Percentiles rank a stretch among this genome's conserved stretches.
phyloP scores from a whole-genome alignment of 306 rosid species.

The Datisca glomerata region DNA sequence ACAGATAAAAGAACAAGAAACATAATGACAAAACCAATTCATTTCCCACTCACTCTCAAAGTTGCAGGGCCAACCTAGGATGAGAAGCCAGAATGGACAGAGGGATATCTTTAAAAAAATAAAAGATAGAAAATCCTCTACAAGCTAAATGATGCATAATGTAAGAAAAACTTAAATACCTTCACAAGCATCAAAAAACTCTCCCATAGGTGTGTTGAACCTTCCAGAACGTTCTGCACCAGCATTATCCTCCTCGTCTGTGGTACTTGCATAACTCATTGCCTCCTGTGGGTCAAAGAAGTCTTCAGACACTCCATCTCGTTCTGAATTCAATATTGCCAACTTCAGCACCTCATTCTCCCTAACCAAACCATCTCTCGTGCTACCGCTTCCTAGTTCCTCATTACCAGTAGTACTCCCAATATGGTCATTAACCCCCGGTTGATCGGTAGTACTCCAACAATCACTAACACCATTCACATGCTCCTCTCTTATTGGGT shows the following conservation, averaged over 20 bases:
- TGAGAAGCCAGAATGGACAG: no score
- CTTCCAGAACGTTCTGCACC: conserved; percentile 28
- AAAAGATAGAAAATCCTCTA: neutral
- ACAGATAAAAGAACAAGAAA: neutral
- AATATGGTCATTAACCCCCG: no score
- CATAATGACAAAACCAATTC: neutral
- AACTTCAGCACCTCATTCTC: conserved; percentile 19
- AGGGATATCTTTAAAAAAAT: no score
- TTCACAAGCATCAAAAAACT: conserved; percentile 83
- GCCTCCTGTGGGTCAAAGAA: conserved; percentile 73
- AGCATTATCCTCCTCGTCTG: conserved; percentile 64
- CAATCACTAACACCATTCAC: conserved; percentile 19
- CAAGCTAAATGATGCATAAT: no score
- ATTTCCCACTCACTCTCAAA: no score
- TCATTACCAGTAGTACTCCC: conserved; percentile 13
- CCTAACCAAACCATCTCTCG: conserved; percentile 16
- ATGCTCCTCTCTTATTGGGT: conserved; percentile 22
- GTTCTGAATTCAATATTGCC: conserved; percentile 20
- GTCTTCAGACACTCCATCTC: conserved; percentile 51
- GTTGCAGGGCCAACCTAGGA: no score
- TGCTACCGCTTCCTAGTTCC: conserved; percentile 15
- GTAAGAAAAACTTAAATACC: no score
- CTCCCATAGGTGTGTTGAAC: conserved; percentile 30
- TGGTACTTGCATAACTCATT: conserved; percentile 50
- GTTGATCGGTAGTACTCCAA: conserved; percentile 22